A percentile compares a stretch with the other conserved stretches of the same genome.
Evolutionary conservation across 345 rosid species (phyloP).

Genomic region (Ceriops decandra): DNA sequence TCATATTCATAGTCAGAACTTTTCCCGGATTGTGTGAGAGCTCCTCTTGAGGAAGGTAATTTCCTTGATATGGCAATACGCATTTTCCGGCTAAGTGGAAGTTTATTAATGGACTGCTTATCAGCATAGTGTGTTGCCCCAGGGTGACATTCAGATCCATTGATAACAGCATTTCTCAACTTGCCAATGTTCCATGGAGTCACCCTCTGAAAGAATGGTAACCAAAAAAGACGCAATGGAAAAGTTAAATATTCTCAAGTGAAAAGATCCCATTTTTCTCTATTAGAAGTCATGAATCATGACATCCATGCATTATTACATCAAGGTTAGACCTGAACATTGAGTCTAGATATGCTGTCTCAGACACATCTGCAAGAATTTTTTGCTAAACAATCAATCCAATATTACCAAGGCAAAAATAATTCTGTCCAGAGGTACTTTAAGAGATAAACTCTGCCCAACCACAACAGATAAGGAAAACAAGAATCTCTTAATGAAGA

Average conservation of each 20-base stretch:
- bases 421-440: not conserved
- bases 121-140: conserved; percentile 93
- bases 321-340: not conserved
- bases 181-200: conserved; percentile 75
- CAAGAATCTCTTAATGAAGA: not conserved
- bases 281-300: not conserved
- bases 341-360: not conserved
- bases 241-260: not conserved
- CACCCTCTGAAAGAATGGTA: conserved; percentile 58
- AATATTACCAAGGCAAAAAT: not conserved
- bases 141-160: conserved; percentile 81
- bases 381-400: not conserved
- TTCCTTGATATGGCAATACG: conserved; percentile 72
- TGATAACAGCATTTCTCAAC: conserved; percentile 73
- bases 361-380: not conserved
- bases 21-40: conserved; percentile 54
- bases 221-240: conserved; percentile 12
- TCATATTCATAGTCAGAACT: conserved; percentile 56
- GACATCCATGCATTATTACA: no score
- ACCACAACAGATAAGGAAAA: not conserved
- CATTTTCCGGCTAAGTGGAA: conserved; percentile 47
- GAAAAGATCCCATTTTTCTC: no score
- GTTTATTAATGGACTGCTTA: conserved; percentile 46
- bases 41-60: conserved; percentile 74
- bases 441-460: not conserved